Evolutionary conservation across 2,329 filamentous ascomycete genomes (phyloP).

Genomic region (Xylariaceae sp.): DNA sequence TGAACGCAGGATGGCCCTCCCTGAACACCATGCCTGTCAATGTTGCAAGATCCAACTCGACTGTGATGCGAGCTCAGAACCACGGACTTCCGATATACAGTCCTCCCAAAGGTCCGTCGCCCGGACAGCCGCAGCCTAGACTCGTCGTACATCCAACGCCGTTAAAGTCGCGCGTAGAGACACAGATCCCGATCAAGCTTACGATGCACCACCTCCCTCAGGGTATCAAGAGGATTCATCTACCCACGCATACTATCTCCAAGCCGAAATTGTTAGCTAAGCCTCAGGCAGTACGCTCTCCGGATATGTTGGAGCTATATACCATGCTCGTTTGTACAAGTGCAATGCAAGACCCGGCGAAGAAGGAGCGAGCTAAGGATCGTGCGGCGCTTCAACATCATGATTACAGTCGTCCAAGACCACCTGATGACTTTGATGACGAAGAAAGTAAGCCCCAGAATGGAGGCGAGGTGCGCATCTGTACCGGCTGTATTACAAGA

Average conservation of each 20-base stretch:
- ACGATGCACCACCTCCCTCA: constrained; percentile 70
- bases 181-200: constrained; percentile 86
- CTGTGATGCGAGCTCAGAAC: too few relatives aligned
- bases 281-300: constrained; percentile 56
- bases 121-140: constrained; percentile 27
- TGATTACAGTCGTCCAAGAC: constrained; percentile 21
- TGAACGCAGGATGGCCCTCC: constrained; percentile 4
- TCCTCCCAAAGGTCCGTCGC: background rate
- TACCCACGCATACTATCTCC: constrained; percentile 87
- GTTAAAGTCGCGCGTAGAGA: constrained; percentile 88
- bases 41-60: background rate
- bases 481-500: constrained; percentile 81
- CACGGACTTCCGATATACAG: constrained; percentile 1
- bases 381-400: constrained; percentile 44
- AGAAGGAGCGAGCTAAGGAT: constrained; percentile 63
- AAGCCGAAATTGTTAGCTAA: constrained; percentile 89
- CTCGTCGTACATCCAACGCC: constrained; percentile 64
- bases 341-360: constrained; percentile 72
- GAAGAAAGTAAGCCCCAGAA: constrained; percentile 73
- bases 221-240: constrained; percentile 74
- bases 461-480: constrained; percentile 92
- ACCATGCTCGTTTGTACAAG: constrained; percentile 87
- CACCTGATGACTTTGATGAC: constrained; percentile 45
- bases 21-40: background rate
- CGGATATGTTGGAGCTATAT: constrained; percentile 74